Percentiles rank a stretch among this genome's conserved stretches.
Evolutionary conservation across 345 rosid genomes (phyloP).

Genomic region (Physaria fendleri): DNA sequence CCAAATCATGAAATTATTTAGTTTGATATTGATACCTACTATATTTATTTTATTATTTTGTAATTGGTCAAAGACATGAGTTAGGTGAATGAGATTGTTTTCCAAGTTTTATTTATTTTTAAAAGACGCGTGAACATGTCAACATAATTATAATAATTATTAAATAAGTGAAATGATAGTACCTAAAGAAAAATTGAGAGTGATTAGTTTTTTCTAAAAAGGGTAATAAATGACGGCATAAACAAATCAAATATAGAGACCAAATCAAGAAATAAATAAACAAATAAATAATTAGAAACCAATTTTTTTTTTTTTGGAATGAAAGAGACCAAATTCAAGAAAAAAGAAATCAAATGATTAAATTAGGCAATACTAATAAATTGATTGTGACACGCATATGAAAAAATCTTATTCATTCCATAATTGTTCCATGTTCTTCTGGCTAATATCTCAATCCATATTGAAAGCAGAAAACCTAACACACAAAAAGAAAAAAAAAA

Average conservation of each 20-base stretch:
- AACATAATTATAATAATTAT: background rate
- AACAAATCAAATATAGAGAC: no score
- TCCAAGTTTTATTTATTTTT: background rate
- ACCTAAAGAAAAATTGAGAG: background rate
- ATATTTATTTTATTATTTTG: background rate
- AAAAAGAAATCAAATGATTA: no score
- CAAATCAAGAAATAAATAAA: no score
- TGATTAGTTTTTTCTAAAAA: background rate
- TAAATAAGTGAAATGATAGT: background rate
- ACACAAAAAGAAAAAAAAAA: background rate
- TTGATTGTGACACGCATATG: no score
- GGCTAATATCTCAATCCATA: no score
- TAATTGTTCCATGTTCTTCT: no score
- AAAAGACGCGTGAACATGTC: background rate
- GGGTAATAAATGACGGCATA: no score
- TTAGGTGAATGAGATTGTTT: background rate
- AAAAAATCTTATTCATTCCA: no score
- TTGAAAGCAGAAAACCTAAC: background rate
- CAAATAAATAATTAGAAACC: no score
- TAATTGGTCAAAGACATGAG: background rate
- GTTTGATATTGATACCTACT: background rate
- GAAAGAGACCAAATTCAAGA: no score
- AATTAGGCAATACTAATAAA: no score
- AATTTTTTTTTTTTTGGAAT: no score
- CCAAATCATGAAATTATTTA: background rate